phyloP scores from a whole-genome alignment of 2,329 filamentous ascomycete genomes.

The Fusarium illudens region DNA sequence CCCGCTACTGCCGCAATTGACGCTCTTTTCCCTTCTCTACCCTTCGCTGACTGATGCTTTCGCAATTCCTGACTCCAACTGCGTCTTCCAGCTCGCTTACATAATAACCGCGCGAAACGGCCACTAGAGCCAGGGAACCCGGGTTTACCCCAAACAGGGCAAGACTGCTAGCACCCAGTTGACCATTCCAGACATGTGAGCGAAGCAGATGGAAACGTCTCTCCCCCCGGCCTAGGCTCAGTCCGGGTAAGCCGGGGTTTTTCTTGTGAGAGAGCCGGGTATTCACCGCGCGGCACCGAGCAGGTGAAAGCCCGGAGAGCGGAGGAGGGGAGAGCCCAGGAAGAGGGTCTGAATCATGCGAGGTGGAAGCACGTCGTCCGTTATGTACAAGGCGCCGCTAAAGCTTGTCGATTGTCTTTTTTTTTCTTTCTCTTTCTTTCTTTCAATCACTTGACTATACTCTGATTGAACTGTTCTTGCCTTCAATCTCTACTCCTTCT shows the following conservation, averaged over 20 bases:
- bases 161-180: slow-evolving; percentile 16
- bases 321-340: slow-evolving; percentile 18
- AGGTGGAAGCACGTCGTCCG: slow-evolving; percentile 5
- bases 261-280: slow-evolving; percentile 22
- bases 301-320: slow-evolving; percentile 22
- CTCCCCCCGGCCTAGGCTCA: background rate
- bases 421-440: background rate
- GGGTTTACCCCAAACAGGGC: slow-evolving; percentile 19
- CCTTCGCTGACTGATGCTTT: slow-evolving; percentile 41
- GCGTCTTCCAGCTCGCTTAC: slow-evolving; percentile 29
- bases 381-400: background rate
- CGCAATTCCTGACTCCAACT: slow-evolving; percentile 30
- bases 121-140: background rate
- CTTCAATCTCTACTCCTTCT: background rate
- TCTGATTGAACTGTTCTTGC: background rate
- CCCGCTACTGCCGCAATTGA: slow-evolving; percentile 25
- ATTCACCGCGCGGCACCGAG: slow-evolving; percentile 42
- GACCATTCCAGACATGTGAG: slow-evolving; percentile 31
- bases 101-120: slow-evolving; percentile 28
- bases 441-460: background rate
- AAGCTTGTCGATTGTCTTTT: background rate
- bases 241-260: slow-evolving; percentile 35
- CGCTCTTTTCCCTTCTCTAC: slow-evolving; percentile 2
- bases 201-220: slow-evolving; percentile 22
- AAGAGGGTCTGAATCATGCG: slow-evolving; percentile 37